Conservation (phyloP, 2,329 filamentous ascomycete species). For the Fusarium napiforme region DNA sequence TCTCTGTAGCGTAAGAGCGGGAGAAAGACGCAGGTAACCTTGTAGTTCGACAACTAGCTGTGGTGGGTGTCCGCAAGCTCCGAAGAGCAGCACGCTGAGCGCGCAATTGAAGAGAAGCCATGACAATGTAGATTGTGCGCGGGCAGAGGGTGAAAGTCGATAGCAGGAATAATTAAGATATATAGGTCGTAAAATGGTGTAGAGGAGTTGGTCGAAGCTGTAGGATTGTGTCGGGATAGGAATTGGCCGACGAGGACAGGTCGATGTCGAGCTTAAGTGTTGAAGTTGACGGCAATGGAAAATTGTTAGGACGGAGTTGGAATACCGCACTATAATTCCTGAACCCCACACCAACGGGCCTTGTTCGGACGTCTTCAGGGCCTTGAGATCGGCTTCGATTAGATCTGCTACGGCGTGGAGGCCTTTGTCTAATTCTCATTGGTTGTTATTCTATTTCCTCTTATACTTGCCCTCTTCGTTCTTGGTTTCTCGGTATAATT, state of each 20-base stretch:
- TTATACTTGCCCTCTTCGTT: not conserved
- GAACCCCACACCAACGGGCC: slow-evolving; percentile 32
- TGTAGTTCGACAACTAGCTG: slow-evolving; percentile 25
- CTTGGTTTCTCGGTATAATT: slow-evolving; percentile 2
- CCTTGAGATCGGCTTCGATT: slow-evolving; percentile 13
- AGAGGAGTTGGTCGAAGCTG: not conserved
- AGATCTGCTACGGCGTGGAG: slow-evolving; percentile 4
- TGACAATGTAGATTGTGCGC: slow-evolving; percentile 8
- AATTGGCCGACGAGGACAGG: slow-evolving; percentile 14
- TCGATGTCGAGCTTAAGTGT: slow-evolving; percentile 35
- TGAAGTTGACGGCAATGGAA: slow-evolving; percentile 41
- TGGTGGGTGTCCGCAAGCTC: slow-evolving; percentile 41
- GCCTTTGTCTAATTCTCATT: not conserved
- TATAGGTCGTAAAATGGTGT: not conserved
- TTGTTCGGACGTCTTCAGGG: slow-evolving; percentile 10
- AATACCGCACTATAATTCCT: slow-evolving; percentile 39
- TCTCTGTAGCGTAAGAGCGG: slow-evolving; percentile 51
- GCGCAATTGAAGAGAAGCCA: slow-evolving; percentile 51
- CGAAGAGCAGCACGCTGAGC: slow-evolving; percentile 47
- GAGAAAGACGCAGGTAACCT: slow-evolving; percentile 23
- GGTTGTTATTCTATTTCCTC: not conserved
- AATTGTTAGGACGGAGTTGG: slow-evolving; percentile 45
- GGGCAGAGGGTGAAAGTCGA: slow-evolving; percentile 18
- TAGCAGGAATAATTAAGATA: slow-evolving; percentile 1
- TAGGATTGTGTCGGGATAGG: not conserved